A percentile compares a stretch with the other conserved stretches of the same genome.
Evolutionary conservation across 1,284 basidiomycete species (phyloP).

Genomic region (Exobasidium cylindrosporum): DNA sequence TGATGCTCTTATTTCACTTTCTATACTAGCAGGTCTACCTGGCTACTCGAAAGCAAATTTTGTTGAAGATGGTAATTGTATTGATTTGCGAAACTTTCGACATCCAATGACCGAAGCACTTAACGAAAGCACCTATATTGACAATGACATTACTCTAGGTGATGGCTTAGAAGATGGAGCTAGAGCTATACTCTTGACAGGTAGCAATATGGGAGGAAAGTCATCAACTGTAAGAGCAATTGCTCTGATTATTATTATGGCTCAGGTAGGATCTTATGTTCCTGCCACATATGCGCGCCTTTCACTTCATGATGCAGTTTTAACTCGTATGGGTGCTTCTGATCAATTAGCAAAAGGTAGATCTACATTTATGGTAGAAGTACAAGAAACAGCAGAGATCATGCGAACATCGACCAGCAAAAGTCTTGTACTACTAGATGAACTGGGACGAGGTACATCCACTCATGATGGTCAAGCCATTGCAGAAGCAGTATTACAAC

Average conservation of each 20-base stretch:
- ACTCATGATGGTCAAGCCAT: constrained; percentile 44
- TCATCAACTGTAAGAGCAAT: constrained; percentile 61
- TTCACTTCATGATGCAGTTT: constrained; percentile 75
- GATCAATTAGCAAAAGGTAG: constrained; percentile 80
- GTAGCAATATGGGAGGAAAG: constrained; percentile 62
- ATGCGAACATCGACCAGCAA: constrained; percentile 57
- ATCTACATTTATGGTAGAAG: constrained; percentile 94
- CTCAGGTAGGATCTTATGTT: constrained; percentile 62
- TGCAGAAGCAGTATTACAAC: constrained; percentile 34
- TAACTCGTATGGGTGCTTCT: constrained; percentile 79
- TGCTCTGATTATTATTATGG: constrained; percentile 55
- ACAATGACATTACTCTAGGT: constrained; percentile 37
- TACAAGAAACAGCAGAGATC: constrained; percentile 87
- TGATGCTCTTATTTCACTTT: constrained; percentile 38
- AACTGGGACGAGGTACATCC: constrained; percentile 37
- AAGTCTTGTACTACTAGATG: constrained; percentile 58
- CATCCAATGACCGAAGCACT: constrained; percentile 48
- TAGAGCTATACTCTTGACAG: constrained; percentile 43
- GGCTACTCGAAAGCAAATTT: constrained; percentile 32
- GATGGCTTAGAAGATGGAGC: not conserved
- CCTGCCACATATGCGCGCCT: constrained; percentile 71
- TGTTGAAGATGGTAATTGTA: not conserved
- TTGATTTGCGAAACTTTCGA: constrained; percentile 35
- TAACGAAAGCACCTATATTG: constrained; percentile 9
- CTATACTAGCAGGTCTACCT: constrained; percentile 26